These are phyloP conservation scores for Ascoidea tarda DNA, from an alignment of 805 yeast genomes.

Conservation along the genomic window DNA sequence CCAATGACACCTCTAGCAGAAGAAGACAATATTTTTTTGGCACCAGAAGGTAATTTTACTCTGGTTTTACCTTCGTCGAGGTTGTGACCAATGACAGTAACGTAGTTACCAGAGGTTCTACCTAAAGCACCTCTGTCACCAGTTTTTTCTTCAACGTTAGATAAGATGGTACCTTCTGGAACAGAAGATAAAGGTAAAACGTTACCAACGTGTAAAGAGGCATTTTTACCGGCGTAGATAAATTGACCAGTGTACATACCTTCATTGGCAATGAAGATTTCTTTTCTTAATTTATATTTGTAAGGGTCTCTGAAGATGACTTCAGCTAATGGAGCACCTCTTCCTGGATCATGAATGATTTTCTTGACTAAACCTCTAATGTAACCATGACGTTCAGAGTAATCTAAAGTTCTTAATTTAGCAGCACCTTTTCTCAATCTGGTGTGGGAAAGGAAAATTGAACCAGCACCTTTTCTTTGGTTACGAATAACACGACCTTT, in stretches of 20 bases:
- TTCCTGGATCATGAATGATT: conserved; percentile 98
- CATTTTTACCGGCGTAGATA: conserved; percentile 97
- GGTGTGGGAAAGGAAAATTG: conserved; percentile 99
- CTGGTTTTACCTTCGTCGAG: conserved; percentile 98
- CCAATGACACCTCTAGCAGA: conserved; percentile 99
- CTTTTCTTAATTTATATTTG: conserved; percentile 96
- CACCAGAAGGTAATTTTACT: conserved; percentile 98
- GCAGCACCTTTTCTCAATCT: conserved; percentile 99
- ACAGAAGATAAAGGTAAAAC: conserved; percentile 92
- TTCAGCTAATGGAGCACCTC: conserved; percentile 99
- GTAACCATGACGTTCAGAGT: conserved; percentile 99
- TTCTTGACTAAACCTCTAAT: conserved; percentile 98
- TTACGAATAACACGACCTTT: conserved; percentile 99
- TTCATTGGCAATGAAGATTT: conserved; percentile 98
- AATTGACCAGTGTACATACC: conserved; percentile 99
- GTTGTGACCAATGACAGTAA: conserved; percentile 98
- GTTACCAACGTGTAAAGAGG: conserved; percentile 94
- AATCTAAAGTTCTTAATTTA: conserved; percentile 97
- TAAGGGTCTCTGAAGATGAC: conserved; percentile 99
- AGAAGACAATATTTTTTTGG: conserved; percentile 91
- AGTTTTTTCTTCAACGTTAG: conserved; percentile 96
- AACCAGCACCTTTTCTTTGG: conserved; percentile 99
- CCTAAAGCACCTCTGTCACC: conserved; percentile 99
- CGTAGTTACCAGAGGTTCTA: conserved; percentile 99
- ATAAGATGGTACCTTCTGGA: conserved; percentile 98